Conservation (phyloP, 305 asterid species). For the Solanum hybrid region DNA sequence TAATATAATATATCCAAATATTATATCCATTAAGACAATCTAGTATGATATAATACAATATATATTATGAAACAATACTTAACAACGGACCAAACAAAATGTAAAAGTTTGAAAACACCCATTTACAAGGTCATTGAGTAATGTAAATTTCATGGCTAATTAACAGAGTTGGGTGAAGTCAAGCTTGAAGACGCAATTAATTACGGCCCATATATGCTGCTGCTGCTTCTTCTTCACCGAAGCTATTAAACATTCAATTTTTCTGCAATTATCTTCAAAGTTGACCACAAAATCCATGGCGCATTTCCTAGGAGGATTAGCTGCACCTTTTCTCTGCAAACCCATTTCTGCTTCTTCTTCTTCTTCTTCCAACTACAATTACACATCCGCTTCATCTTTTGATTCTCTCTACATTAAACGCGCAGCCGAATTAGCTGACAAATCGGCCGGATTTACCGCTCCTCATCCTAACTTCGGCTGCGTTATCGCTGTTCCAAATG, state of each 20-base stretch:
- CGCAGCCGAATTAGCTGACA: conserved; percentile 84
- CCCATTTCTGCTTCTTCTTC: background rate
- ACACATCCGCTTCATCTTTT: conserved; percentile 5
- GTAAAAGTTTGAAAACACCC: background rate
- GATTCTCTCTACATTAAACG: conserved; percentile 67
- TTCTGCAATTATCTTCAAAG: background rate
- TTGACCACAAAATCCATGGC: background rate
- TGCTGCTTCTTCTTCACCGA: background rate
- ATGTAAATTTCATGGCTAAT: background rate
- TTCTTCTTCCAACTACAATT: background rate
- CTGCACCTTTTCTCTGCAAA: conserved; percentile 3
- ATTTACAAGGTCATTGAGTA: background rate
- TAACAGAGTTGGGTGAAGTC: background rate
- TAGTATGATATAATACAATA: no score
- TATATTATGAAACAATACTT: no score
- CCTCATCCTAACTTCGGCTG: conserved; percentile 97
- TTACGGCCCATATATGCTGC: background rate
- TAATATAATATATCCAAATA: background rate
- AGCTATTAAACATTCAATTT: background rate
- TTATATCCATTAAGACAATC: no score
- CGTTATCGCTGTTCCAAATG: conserved; percentile 37
- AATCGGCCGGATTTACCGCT: conserved; percentile 81
- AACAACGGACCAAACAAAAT: no score
- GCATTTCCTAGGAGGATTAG: background rate
- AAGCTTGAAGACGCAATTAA: background rate